Evolutionary conservation across 768 basidiomycete species (phyloP).

Genomic region (Russula emetica): DNA sequence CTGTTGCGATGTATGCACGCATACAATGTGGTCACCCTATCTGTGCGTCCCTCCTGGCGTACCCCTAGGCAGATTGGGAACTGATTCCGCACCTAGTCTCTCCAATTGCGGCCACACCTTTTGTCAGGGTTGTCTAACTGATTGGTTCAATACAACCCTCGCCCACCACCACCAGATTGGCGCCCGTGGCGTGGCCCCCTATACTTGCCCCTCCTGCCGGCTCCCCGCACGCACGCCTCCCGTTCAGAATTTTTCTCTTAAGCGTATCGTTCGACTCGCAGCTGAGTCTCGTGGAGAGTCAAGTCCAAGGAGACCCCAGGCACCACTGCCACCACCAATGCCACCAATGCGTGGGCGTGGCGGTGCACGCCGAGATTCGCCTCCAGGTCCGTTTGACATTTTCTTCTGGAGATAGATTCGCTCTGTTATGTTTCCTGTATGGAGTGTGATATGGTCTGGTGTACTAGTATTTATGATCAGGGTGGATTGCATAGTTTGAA

Average conservation of each 20-base stretch:
- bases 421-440: background rate
- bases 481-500: background rate
- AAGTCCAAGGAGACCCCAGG: conserved; percentile 35
- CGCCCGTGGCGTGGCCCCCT: conserved; percentile 33
- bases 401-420: conserved; percentile 14
- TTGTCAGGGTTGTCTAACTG: conserved; percentile 56
- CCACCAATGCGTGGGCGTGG: conserved; percentile 13
- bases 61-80: background rate
- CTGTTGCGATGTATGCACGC: conserved; percentile 61
- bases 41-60: conserved; percentile 42
- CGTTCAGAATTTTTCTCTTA: conserved; percentile 57
- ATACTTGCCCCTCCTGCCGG: conserved; percentile 68
- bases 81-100: conserved; percentile 42
- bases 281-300: conserved; percentile 47
- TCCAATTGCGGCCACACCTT: conserved; percentile 65
- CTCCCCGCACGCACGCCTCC: conserved; percentile 47
- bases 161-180: conserved; percentile 46
- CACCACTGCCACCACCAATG: conserved; percentile 8
- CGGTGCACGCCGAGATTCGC: conserved; percentile 5
- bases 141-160: conserved; percentile 49
- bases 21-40: conserved; percentile 62
- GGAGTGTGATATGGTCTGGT: background rate
- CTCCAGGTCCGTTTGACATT: conserved; percentile 12
- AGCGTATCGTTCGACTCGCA: conserved; percentile 50
- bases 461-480: conserved; percentile 2